phyloP scores from a whole-genome alignment of 2,329 filamentous ascomycete species.

The Clonostachys chloroleuca region DNA sequence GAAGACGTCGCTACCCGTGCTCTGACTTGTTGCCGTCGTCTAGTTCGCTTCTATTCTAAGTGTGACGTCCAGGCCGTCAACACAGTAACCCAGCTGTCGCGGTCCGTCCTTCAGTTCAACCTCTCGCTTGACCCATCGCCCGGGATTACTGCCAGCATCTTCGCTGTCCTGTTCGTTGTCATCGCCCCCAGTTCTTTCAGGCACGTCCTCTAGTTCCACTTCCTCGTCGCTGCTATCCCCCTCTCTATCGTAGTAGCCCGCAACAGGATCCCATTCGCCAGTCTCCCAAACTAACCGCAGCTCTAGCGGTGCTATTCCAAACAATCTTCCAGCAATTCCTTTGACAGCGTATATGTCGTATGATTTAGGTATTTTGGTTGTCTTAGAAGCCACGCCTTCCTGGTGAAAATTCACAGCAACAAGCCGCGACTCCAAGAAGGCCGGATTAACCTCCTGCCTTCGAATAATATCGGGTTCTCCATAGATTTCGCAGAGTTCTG shows the following conservation, averaged over 20 bases:
- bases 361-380: constrained; percentile 62
- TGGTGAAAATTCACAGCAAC: constrained; percentile 56
- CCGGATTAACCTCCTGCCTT: constrained; percentile 59
- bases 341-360: constrained; percentile 81
- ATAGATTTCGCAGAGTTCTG: constrained; percentile 69
- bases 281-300: constrained; percentile 81
- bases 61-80: constrained; percentile 67
- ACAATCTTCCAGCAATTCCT: constrained; percentile 69
- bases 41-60: constrained; percentile 59
- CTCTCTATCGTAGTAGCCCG: constrained; percentile 55
- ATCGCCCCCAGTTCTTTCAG: constrained; percentile 1
- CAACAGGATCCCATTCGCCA: constrained; percentile 81
- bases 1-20: constrained; percentile 7
- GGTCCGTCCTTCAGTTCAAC: constrained; percentile 77
- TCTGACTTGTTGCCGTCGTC: constrained; percentile 7
- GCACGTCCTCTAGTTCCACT: constrained; percentile 16
- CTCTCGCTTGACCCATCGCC: constrained; percentile 70
- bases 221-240: constrained; percentile 50
- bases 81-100: constrained; percentile 75
- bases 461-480: constrained; percentile 64
- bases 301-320: constrained; percentile 57
- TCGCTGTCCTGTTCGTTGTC: constrained; percentile 21
- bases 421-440: constrained; percentile 77
- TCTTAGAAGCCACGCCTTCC: constrained; percentile 16
- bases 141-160: constrained; percentile 9